Evolutionary conservation across 805 yeast genomes (phyloP).

Genomic region (Lachancea quebecensis): DNA sequence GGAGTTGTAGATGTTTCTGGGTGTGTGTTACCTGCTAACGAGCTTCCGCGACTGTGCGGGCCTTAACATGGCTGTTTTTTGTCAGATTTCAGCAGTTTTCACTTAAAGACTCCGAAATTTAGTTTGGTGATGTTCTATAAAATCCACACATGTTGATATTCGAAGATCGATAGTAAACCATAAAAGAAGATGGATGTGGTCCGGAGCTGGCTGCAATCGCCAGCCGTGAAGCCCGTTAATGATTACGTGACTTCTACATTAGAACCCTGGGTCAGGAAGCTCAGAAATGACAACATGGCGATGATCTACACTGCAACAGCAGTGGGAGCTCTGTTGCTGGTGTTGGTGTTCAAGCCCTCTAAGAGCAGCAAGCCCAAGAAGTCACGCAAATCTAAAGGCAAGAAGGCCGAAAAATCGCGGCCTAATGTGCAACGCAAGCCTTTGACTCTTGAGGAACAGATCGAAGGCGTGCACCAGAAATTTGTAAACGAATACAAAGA

Average conservation of each 20-base stretch:
- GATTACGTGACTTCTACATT: neutral
- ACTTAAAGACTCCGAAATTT: neutral
- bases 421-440: constrained; percentile 10
- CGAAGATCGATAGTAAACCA: neutral
- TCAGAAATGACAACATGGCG: neutral
- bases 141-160: neutral
- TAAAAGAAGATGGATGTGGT: neutral
- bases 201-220: constrained; percentile 1
- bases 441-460: constrained; percentile 21
- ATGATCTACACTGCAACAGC: constrained; percentile 5
- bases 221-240: neutral
- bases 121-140: neutral
- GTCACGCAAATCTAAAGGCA: constrained; percentile 3
- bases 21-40: too few relatives aligned
- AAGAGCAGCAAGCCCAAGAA: neutral
- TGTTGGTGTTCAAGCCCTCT: constrained; percentile 1
- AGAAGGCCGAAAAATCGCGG: constrained; percentile 7
- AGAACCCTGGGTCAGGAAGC: neutral
- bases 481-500: constrained; percentile 23
- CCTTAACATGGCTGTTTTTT: too few relatives aligned
- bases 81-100: too few relatives aligned
- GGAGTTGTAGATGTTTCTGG: too few relatives aligned
- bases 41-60: too few relatives aligned
- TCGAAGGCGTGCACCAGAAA: constrained; percentile 21
- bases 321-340: constrained; percentile 3